phyloP scores from a whole-genome alignment of 805 yeast species.

The Zygosaccharomyces rouxii region DNA sequence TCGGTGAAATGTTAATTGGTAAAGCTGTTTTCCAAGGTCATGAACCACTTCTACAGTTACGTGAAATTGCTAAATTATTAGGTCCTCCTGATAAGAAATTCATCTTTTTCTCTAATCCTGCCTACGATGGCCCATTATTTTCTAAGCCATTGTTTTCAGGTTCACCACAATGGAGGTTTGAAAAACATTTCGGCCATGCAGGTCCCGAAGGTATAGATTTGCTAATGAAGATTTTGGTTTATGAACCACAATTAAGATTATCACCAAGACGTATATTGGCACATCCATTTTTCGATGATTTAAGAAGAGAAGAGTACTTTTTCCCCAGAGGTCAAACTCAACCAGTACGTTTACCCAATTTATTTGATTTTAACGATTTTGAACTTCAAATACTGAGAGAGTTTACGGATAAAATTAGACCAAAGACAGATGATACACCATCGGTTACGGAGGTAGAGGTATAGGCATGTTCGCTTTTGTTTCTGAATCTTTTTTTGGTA shows the following conservation, averaged over 20 bases:
- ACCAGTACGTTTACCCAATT: conserved; percentile 41
- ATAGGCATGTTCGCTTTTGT: not conserved
- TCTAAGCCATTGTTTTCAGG: conserved; percentile 60
- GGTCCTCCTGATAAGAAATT: conserved; percentile 83
- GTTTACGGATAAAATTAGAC: conserved; percentile 20
- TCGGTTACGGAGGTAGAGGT: conserved; percentile 3
- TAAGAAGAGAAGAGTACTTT: conserved; percentile 51
- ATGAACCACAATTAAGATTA: conserved; percentile 82
- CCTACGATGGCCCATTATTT: conserved; percentile 70
- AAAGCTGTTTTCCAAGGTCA: conserved; percentile 95
- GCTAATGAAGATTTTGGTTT: conserved; percentile 73
- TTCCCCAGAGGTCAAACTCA: conserved; percentile 54
- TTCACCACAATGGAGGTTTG: conserved; percentile 50
- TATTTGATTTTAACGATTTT: conserved; percentile 68
- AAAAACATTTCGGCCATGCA: conserved; percentile 68
- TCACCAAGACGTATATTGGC: conserved; percentile 78
- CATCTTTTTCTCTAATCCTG: conserved; percentile 68
- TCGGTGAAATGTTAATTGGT: conserved; percentile 91
- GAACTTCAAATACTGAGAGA: conserved; percentile 51
- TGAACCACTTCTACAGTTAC: conserved; percentile 79
- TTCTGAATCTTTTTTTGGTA: conserved; percentile 1
- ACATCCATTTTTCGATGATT: conserved; percentile 85
- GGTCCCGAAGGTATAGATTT: conserved; percentile 84
- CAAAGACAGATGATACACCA: conserved; percentile 7
- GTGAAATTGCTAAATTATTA: conserved; percentile 82